phyloP scores from a whole-genome alignment of 2,329 filamentous ascomycete genomes.

The Conoideocrella luteorostrata region DNA sequence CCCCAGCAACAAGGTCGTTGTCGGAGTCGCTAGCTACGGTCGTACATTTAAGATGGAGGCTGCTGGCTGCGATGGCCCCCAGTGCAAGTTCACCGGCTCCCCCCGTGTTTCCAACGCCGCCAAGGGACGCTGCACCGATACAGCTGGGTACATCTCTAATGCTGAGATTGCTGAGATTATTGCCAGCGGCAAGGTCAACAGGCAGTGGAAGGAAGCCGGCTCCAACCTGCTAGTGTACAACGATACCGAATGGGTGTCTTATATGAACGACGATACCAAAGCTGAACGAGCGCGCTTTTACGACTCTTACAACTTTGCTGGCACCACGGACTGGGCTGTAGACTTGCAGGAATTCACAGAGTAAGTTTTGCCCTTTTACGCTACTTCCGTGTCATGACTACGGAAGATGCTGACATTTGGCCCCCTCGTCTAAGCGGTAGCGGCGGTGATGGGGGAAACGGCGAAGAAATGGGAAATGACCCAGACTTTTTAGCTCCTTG shows the following conservation, averaged over 20 bases:
- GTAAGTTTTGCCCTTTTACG: background rate
- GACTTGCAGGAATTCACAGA: background rate
- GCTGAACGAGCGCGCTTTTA: background rate
- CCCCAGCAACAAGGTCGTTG: slow-evolving; percentile 20
- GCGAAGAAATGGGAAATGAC: background rate
- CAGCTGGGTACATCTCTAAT: slow-evolving; percentile 25
- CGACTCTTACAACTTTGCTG: background rate
- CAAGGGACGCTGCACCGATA: slow-evolving; percentile 20
- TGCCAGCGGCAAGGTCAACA: background rate
- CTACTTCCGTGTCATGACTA: no score
- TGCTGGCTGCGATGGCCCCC: slow-evolving; percentile 18
- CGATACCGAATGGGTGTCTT: slow-evolving; percentile 11
- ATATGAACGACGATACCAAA: background rate
- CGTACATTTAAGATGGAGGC: slow-evolving; percentile 27
- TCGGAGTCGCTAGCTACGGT: slow-evolving; percentile 26
- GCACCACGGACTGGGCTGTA: background rate
- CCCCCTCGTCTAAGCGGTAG: background rate
- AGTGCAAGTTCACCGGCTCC: slow-evolving; percentile 20
- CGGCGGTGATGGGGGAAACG: slow-evolving; percentile 1
- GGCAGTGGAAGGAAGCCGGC: slow-evolving; percentile 2
- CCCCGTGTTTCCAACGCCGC: slow-evolving; percentile 13
- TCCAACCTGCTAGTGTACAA: slow-evolving; percentile 16
- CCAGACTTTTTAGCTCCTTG: background rate
- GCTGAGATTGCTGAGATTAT: slow-evolving; percentile 21
- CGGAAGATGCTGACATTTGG: background rate